Evolutionary conservation across 352 stramenopile species (phyloP), one percentile per base, ranked within the genome.

Genomic region (Globisporangium ultimum): DNA sequence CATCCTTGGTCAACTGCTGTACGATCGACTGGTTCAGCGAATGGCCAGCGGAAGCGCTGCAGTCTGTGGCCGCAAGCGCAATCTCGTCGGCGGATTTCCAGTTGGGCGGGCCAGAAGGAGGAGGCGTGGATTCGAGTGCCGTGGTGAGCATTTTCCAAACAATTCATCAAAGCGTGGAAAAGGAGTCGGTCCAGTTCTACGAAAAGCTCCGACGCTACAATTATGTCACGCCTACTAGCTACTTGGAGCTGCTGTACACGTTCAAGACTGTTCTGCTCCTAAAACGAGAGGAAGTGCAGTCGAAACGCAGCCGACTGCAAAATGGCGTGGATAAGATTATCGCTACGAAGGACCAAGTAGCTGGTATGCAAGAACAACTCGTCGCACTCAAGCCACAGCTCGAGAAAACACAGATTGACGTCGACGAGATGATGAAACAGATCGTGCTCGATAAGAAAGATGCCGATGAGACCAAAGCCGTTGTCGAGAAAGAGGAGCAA

Each of bases 181-280:
- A 73, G 3, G 77, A 76, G 36, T 95, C 83, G 0, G 64, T 72
- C 2, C 72, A 93, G 49, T 98, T 97, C 61, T 94, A 93, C 34
- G 74, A 93, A 18, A 77, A 95, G 53, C 65, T 98, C 21, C 74
- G 87, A 2, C 67, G 93, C 20, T 93, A 97, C 69, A 97, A 97
- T 69, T 98, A 98, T 70, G 93, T 98, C 21, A 98, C 93, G 9
- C 93, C 93, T 4, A 98, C 93, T 8, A 97, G 85, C 47, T 98
- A 98, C 55, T 63, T 98, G 8, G 92, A 98, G 63, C 59, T 98
- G n/a, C 61, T 98, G 17, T 84, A 91, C 60, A 97, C 91, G 12
- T 98, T 98, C 70, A 97, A 95, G 59, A 89, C 78, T 1, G 87
- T 97, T 17, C 63, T 98, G 38, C 61, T 83, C n/a, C 68, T 87